Conservation (phyloP, 306 rosid species). For the Cucurbita maxima region DNA sequence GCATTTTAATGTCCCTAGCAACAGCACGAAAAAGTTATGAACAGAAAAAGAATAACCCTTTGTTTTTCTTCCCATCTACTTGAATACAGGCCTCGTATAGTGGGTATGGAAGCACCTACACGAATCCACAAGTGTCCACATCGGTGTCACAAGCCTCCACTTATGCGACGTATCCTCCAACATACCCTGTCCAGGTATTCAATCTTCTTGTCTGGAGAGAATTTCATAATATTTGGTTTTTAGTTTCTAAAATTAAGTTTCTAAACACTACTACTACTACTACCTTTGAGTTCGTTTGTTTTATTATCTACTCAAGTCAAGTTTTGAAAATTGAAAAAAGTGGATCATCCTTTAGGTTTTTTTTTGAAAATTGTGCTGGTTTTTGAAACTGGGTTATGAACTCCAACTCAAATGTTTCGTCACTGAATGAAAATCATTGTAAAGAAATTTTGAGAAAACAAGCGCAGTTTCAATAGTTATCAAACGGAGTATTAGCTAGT, state of each 20-base stretch:
- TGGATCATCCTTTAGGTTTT: too few species aligned
- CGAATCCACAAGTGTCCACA: slow-evolving; percentile 46
- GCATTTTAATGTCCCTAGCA: neutral
- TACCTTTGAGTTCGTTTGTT: neutral
- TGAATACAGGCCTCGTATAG: slow-evolving; percentile 60
- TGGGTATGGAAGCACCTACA: slow-evolving; percentile 55
- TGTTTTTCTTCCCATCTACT: slow-evolving; percentile 6
- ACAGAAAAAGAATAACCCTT: neutral
- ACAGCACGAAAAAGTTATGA: neutral
- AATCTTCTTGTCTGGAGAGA: neutral
- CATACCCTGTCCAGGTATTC: slow-evolving; percentile 81
- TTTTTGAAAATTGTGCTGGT: too few species aligned
- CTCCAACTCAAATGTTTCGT: too few species aligned
- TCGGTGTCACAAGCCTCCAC: slow-evolving; percentile 52
- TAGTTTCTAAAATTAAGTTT: too few species aligned
- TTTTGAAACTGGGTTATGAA: too few species aligned
- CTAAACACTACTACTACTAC: neutral
- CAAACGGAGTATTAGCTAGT: too few species aligned
- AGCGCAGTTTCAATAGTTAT: too few species aligned
- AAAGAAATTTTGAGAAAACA: too few species aligned
- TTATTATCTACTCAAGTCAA: too few species aligned
- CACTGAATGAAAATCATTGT: too few species aligned
- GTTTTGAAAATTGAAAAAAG: too few species aligned
- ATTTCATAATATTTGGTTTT: neutral
- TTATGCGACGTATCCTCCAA: slow-evolving; percentile 66